Evolutionary conservation across 495 filamentous ascomycete genomes (phyloP), one percentile per base, ranked within the genome.

Genomic region (Aspergillus sparsus): DNA sequence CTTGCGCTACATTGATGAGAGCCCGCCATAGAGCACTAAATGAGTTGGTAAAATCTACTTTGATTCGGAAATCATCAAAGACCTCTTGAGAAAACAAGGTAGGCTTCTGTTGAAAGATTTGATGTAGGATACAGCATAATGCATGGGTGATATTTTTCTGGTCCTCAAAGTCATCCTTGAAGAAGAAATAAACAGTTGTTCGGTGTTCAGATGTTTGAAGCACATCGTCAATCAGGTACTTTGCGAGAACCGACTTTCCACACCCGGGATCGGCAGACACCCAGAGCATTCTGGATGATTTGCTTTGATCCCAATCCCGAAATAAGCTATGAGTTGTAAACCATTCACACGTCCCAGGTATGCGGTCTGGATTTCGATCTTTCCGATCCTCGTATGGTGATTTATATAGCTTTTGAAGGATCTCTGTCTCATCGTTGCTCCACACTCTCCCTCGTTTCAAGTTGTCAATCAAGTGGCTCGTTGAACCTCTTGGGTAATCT

Each of bases 191-290:
- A 57, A 71, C 78, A 11, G 75, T 49, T 15, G 60, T 34, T 41
- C 37, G 37, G 37, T 41, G 2, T 41, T 37, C 21, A 13, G 3
- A 54, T 37, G 13, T 4, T 39, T n/a, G 60, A 44, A 6, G 71
- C 57, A 53, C 62, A 45, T 70, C 31, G 34, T 79, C 71, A 6
- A 75, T 62, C 6, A 79, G 63, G 13, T 65, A 71, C 57, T 64
- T 62, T 3, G 71, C 53, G 7, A 80, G 60, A 5, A 82, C 75
- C 55, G 77, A 76, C 57, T 82, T 82, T 3, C 77, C 74, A 62
- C 72, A 79, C 32, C 76, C 76, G 44, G 72, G 75, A 58, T 77
- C 72, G 12, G 73, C 79, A 5, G 77, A 74, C n/a, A 81, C 62
- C 78, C 71, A 80, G 10, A 82, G 71, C 33, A 82, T 60, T 34